Conservation (phyloP, 371 early-diverging fungal genomes). For the Dichotomocladium elegans region DNA sequence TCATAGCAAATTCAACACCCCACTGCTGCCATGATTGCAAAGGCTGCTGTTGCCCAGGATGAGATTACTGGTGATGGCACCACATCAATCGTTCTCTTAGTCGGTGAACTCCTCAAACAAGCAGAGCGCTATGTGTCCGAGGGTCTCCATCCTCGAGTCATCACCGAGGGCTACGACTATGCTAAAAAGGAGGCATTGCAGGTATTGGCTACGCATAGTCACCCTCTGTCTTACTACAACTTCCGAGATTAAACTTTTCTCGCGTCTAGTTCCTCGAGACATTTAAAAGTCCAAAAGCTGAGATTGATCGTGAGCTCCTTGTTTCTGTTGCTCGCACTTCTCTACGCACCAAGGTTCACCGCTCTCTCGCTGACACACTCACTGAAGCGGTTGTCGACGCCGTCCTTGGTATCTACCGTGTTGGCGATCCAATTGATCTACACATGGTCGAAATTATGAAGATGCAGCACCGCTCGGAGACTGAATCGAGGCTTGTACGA, state of each 20-base stretch:
- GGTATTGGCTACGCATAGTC: constrained; percentile 41
- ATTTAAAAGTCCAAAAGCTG: constrained; percentile 65
- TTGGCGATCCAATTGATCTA: constrained; percentile 89
- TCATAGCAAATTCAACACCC: constrained; percentile 99
- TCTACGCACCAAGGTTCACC: constrained; percentile 94
- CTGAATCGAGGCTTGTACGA: constrained; percentile 91
- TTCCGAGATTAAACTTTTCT: no score
- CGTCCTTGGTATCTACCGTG: constrained; percentile 81
- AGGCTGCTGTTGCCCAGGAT: constrained; percentile 98
- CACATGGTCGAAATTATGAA: constrained; percentile 99
- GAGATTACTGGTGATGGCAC: constrained; percentile 99
- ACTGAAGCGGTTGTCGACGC: constrained; percentile 97
- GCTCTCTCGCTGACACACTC: constrained; percentile 85
- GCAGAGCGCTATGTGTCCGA: constrained; percentile 95
- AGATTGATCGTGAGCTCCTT: constrained; percentile 89
- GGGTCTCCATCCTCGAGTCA: constrained; percentile 94
- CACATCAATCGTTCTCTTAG: constrained; percentile 94
- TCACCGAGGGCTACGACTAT: constrained; percentile 96
- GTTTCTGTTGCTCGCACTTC: constrained; percentile 92
- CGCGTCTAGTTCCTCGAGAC: constrained; percentile 77
- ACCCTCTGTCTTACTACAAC: no score
- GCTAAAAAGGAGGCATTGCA: constrained; percentile 93
- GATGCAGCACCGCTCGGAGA: constrained; percentile 97
- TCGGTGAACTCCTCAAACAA: constrained; percentile 96
- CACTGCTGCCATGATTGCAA: constrained; percentile 98